Percentiles rank a stretch among this genome's conserved stretches.
Evolutionary conservation across 1,139 yeast genomes (phyloP).

Genomic region (Wickerhamiella infanticola): DNA sequence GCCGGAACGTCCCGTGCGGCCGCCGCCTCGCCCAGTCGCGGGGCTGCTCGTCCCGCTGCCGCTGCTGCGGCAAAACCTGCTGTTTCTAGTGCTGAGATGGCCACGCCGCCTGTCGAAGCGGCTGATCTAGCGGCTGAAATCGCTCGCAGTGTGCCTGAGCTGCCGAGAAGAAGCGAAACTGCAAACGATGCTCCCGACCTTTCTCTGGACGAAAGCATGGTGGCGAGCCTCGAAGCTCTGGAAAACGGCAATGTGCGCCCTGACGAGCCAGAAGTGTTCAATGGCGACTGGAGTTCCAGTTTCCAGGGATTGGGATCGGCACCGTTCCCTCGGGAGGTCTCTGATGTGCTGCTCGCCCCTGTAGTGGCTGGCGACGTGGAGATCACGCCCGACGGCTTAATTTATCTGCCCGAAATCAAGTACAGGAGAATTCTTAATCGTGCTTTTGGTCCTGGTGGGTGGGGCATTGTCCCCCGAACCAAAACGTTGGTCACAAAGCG

Average conservation of each 20-base stretch:
- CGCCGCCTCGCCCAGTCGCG: not conserved
- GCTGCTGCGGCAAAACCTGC: not conserved
- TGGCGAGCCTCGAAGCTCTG: slow-evolving; percentile 4
- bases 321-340: slow-evolving; percentile 51
- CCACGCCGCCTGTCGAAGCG: not conserved
- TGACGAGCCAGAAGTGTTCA: slow-evolving; percentile 4
- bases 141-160: slow-evolving; percentile 4
- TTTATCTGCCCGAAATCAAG: slow-evolving; percentile 87
- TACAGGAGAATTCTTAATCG: slow-evolving; percentile 74
- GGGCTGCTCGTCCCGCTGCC: not conserved
- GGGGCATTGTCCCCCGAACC: slow-evolving; percentile 95
- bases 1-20: not conserved
- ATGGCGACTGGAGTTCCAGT: slow-evolving; percentile 15
- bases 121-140: not conserved
- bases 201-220: slow-evolving; percentile 7
- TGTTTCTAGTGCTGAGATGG: not conserved
- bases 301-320: slow-evolving; percentile 53
- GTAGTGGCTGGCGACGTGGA: slow-evolving; percentile 62
- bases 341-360: slow-evolving; percentile 43
- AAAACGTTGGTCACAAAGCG: slow-evolving; percentile 57
- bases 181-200: not conserved
- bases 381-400: slow-evolving; percentile 85
- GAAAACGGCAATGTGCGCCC: slow-evolving; percentile 3
- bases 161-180: not conserved
- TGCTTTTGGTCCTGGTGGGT: slow-evolving; percentile 97